Base-by-base conservation (phyloP, 257 asterid species). In the Ligustrum vulgare region DNA sequence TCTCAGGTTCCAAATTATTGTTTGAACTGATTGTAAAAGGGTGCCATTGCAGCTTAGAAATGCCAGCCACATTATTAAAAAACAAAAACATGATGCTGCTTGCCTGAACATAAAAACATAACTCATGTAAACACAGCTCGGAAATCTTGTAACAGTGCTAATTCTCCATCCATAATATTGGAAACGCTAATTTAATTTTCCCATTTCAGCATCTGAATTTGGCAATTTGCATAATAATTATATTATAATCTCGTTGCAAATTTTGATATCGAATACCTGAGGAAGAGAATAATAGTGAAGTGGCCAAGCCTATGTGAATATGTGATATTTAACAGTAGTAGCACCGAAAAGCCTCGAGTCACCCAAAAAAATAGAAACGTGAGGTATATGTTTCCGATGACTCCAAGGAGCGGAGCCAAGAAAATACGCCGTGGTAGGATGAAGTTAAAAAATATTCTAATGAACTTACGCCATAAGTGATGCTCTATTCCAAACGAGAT, bases 291-390 rank as follows among this genome's bases (percentile, higher is more conserved):
- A 92, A 92, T 87, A 33, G 75, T 87, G 9, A 91, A 83, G 65
- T 92, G 96, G 1, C 98, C 98, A 23, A 94, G 71, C 98, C 98
- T n/a, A n/a, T n/a, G n/a, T n/a, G n/a, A n/a, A 92, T 71, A 91
- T 91, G 71, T 94, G 98, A 67, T 91, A 92, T 77, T 92, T 94
- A 36, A 92, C 82, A 92, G 31, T 0, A 81, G 89, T 7, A 94
- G 75, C 74, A 91, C 81, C 37, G 98, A 94, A 0, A 96, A 89
- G 54, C 95, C 97, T 13, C 97, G 88, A 11, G 95, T 89, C 83
- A 94, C 97, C 75, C 97, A 98, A 76, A 87, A 90, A 85, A 94
- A 94, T 3, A 92, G 92, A 74, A 92, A 92, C 0, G 89, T 33
- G 6, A 91, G 77, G 18, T 83, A 79, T 56, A 88, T 72, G 75